A percentile compares a stretch with the other conserved stretches of the same genome.
These are phyloP conservation scores for Solanum clarkiae DNA, from an alignment of 257 asterid species.

Conservation along the genomic window DNA sequence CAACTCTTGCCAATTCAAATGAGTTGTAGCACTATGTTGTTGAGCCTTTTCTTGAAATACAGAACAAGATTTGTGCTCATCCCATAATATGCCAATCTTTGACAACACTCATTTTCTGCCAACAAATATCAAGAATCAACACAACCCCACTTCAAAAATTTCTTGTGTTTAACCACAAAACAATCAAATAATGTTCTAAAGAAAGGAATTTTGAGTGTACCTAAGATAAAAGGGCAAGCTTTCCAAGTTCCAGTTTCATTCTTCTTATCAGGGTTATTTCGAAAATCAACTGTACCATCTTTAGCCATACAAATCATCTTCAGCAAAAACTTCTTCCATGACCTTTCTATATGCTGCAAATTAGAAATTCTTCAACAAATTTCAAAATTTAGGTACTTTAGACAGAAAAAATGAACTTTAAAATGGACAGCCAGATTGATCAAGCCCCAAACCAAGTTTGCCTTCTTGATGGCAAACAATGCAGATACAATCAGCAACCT, in stretches of 20 bases:
- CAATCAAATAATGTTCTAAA: not conserved
- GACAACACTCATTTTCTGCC: not conserved
- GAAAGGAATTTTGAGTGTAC: conserved; percentile 1
- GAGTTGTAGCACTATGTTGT: conserved; percentile 20
- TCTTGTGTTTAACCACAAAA: too few species aligned
- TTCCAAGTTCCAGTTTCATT: conserved; percentile 65
- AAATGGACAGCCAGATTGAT: not conserved
- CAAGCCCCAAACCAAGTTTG: too few species aligned
- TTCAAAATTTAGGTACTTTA: not conserved
- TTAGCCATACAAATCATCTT: conserved; percentile 44
- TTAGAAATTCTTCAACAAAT: not conserved
- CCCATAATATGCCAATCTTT: not conserved
- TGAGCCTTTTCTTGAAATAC: conserved; percentile 14
- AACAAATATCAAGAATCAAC: not conserved
- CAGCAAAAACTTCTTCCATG: conserved; percentile 9
- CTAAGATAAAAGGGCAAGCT: conserved; percentile 66
- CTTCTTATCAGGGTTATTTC: conserved; percentile 50
- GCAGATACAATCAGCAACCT: too few species aligned
- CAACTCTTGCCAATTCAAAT: too few species aligned
- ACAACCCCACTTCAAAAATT: not conserved
- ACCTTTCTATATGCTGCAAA: not conserved
- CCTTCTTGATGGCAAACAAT: too few species aligned
- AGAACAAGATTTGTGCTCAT: not conserved
- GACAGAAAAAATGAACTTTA: not conserved
- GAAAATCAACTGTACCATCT: conserved; percentile 66